Evolutionary conservation across 2,329 filamentous ascomycete species (phyloP).

Genomic region (Penicillium sp.): DNA sequence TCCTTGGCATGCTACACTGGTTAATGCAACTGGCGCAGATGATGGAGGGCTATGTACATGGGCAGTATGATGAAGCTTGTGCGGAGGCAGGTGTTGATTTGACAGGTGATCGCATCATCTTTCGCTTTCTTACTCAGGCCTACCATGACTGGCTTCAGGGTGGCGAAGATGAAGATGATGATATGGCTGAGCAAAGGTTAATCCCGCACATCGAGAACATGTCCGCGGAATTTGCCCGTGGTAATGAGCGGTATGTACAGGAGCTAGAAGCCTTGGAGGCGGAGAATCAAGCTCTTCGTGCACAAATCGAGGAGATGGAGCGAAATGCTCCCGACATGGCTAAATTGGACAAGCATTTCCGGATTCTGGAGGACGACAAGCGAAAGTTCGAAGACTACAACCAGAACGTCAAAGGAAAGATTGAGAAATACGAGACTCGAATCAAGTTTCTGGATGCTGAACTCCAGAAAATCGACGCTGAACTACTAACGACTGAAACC

Average conservation of each 20-base stretch:
- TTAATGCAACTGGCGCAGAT: constrained; percentile 98
- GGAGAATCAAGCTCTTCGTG: constrained; percentile 75
- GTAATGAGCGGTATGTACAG: constrained; percentile 80
- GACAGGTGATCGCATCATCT: constrained; percentile 86
- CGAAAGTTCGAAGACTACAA: constrained; percentile 97
- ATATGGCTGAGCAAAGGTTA: constrained; percentile 76
- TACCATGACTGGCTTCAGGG: constrained; percentile 94
- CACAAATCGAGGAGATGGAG: constrained; percentile 86
- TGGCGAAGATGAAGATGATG: constrained; percentile 82
- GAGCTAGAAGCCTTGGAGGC: constrained; percentile 84
- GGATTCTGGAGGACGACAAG: constrained; percentile 91
- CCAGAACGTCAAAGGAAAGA: constrained; percentile 74
- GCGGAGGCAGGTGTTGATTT: constrained; percentile 86
- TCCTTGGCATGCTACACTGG: constrained; percentile 93
- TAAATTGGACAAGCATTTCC: constrained; percentile 83
- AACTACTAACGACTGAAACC: constrained; percentile 76
- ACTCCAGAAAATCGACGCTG: constrained; percentile 72
- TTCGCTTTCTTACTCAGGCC: constrained; percentile 83
- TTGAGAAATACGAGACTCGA: constrained; percentile 82
- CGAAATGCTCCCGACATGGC: constrained; percentile 81
- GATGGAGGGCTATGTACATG: constrained; percentile 76
- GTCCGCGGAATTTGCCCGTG: constrained; percentile 80
- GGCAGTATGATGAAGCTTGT: constrained; percentile 87
- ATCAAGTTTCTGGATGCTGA: constrained; percentile 83
- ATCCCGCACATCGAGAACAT: constrained; percentile 83